These are phyloP conservation scores for Lactifluus pinguis DNA, from an alignment of 768 basidiomycete genomes.

Conservation along the genomic window DNA sequence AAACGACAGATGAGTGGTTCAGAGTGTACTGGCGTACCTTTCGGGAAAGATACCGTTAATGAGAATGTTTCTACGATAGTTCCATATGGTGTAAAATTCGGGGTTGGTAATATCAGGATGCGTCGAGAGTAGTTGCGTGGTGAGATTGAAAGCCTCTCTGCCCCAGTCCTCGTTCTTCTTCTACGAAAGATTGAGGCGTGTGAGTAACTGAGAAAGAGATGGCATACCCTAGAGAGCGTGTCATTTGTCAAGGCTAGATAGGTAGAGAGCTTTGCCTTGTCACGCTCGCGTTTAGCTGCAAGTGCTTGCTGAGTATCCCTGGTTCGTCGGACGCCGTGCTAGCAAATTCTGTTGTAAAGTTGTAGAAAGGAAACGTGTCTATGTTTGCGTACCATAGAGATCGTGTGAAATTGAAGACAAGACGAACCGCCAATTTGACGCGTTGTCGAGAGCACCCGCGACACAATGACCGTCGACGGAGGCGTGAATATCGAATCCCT, in stretches of 20 bases:
- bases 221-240: conserved; percentile 54
- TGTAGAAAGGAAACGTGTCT: neutral
- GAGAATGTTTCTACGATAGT: conserved; percentile 80
- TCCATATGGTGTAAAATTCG: conserved; percentile 96
- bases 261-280: conserved; percentile 66
- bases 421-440: neutral
- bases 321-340: conserved; percentile 68
- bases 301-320: conserved; percentile 48
- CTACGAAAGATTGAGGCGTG: conserved; percentile 33
- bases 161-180: conserved; percentile 63
- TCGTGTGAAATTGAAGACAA: neutral
- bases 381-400: conserved; percentile 1
- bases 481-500: conserved; percentile 42
- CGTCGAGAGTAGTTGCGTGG: conserved; percentile 62
- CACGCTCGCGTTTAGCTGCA: conserved; percentile 60
- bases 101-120: conserved; percentile 46
- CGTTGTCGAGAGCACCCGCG: conserved; percentile 13
- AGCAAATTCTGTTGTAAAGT: neutral
- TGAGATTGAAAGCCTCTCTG: conserved; percentile 65
- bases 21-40: conserved; percentile 36
- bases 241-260: conserved; percentile 60
- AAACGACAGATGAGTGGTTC: neutral
- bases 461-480: conserved; percentile 46
- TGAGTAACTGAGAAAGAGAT: conserved; percentile 1
- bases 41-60: conserved; percentile 58